A percentile compares a stretch with the other conserved stretches of the same genome.
Evolutionary conservation across 1,284 basidiomycete species (phyloP).

Genomic region (Clitocybe nebularis): DNA sequence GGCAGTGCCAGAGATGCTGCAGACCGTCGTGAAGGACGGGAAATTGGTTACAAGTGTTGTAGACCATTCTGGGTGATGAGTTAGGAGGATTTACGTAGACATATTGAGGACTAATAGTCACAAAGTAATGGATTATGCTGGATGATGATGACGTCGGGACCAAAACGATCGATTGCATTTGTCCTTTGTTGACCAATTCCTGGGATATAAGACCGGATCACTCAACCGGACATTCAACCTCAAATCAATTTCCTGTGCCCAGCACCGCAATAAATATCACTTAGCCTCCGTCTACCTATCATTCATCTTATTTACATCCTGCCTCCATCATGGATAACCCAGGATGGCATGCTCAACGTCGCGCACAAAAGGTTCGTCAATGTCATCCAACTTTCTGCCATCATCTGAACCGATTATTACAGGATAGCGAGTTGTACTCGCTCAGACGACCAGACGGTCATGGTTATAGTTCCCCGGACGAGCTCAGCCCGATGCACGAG

Average conservation of each 20-base stretch:
- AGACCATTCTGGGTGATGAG: slow-evolving; percentile 74
- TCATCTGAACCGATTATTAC: slow-evolving; percentile 5
- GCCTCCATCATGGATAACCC: slow-evolving; percentile 58
- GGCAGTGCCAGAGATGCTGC: slow-evolving; percentile 95
- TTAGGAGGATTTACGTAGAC: slow-evolving; percentile 4
- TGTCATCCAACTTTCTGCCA: slow-evolving; percentile 6
- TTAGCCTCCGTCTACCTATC: neutral
- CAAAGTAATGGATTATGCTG: neutral
- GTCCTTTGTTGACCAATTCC: too few species aligned
- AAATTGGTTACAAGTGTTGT: slow-evolving; percentile 86
- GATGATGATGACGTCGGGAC: neutral
- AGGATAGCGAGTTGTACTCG: slow-evolving; percentile 49
- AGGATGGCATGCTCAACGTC: slow-evolving; percentile 63
- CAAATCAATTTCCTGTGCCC: neutral
- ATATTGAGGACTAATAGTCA: neutral
- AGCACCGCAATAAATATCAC: neutral
- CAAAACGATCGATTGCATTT: too few species aligned
- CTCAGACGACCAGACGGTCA: slow-evolving; percentile 47
- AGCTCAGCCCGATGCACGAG: slow-evolving; percentile 54
- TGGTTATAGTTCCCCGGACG: slow-evolving; percentile 50
- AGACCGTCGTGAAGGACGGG: slow-evolving; percentile 78
- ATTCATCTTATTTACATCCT: neutral
- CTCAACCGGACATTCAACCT: neutral
- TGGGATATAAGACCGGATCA: slow-evolving; percentile 1
- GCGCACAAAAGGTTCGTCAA: slow-evolving; percentile 40